These are phyloP conservation scores for Fraxinus anomala DNA, from an alignment of 257 asterid species.

Conservation along the genomic window DNA sequence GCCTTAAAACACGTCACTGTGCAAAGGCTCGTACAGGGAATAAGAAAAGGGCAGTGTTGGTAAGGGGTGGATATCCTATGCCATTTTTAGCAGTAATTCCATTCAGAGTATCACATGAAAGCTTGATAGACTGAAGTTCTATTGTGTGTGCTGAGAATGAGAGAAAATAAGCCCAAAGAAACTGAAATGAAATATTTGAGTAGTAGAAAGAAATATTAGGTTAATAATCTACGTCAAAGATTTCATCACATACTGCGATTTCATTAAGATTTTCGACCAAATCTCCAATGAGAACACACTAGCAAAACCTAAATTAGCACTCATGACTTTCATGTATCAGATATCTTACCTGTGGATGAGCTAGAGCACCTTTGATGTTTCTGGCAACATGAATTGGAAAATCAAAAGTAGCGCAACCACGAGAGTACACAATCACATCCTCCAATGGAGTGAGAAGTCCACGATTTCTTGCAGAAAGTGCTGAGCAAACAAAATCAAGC, in stretches of 20 bases:
- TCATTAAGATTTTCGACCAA: not conserved
- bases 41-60: not conserved
- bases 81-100: no score
- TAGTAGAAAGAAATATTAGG: no score
- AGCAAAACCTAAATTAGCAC: no score
- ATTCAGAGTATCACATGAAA: not conserved
- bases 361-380: constrained; percentile 65
- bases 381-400: constrained; percentile 63
- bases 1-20: not conserved
- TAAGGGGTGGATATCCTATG: no score
- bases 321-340: no score
- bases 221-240: no score
- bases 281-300: not conserved
- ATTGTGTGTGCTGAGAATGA: no score
- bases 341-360: constrained; percentile 88
- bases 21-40: not conserved
- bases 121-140: not conserved
- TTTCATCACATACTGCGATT: not conserved
- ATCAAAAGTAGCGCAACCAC: constrained; percentile 86
- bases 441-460: constrained; percentile 63
- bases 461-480: constrained; percentile 76
- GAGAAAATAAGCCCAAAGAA: no score
- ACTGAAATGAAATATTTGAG: no score
- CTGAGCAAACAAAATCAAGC: constrained; percentile 79
- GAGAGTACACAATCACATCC: constrained; percentile 78